Evolutionary conservation across 352 stramenopile genomes (phyloP).

Genomic region (Pythium scleroteichum): DNA sequence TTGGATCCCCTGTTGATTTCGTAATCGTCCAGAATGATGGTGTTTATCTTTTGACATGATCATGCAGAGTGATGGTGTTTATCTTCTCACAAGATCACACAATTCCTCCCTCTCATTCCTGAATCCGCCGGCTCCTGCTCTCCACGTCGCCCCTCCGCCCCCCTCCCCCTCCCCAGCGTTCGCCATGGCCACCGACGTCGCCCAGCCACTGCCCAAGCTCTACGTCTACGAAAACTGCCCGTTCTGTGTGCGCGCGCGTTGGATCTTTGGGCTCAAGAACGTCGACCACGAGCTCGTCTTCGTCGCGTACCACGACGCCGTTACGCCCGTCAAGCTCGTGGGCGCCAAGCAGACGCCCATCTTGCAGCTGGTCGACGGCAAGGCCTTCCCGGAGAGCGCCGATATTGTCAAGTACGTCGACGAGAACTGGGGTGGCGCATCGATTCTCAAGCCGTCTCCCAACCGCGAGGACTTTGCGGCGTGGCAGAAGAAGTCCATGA

Average conservation of each 20-base stretch:
- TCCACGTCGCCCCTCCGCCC: too few species aligned
- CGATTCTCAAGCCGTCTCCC: constrained; percentile 21
- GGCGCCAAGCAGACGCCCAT: constrained; percentile 39
- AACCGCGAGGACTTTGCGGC: too few species aligned
- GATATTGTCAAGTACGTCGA: constrained; percentile 50
- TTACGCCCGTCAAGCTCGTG: constrained; percentile 35
- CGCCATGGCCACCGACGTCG: too few species aligned
- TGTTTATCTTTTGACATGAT: too few species aligned
- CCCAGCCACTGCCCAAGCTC: constrained; percentile 27
- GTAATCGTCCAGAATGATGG: too few species aligned
- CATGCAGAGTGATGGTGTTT: too few species aligned
- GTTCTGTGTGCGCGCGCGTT: constrained; percentile 52
- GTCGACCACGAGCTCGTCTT: constrained; percentile 32
- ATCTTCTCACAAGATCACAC: too few species aligned
- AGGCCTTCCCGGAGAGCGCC: constrained; percentile 39
- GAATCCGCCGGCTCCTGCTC: too few species aligned
- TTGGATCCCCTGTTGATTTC: too few species aligned
- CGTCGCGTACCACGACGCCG: constrained; percentile 44
- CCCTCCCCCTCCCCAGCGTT: too few species aligned
- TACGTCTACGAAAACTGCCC: constrained; percentile 67
- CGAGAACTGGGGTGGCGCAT: constrained; percentile 33
- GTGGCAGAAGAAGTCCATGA: too few species aligned
- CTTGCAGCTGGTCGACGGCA: constrained; percentile 14
- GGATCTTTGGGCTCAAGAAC: constrained; percentile 49
- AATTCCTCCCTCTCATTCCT: too few species aligned